These are phyloP conservation scores for Boletellus sp. DNA, from an alignment of 768 basidiomycete genomes.

Conservation along the genomic window DNA sequence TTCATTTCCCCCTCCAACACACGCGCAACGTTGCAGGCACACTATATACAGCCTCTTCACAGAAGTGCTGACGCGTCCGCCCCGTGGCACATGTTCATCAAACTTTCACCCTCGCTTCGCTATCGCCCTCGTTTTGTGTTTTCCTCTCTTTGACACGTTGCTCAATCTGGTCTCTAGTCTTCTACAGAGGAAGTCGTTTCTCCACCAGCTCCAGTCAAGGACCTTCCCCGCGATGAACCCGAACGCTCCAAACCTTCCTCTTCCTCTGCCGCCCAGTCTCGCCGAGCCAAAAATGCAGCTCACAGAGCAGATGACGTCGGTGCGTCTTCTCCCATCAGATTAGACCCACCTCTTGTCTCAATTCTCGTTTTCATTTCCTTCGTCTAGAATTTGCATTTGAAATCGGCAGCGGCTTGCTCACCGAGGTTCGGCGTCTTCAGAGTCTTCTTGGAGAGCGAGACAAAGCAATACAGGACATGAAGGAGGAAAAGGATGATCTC, in stretches of 20 bases:
- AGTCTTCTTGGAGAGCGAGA: constrained; percentile 88
- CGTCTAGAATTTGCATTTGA: constrained; percentile 92
- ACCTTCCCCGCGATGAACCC: constrained; percentile 60
- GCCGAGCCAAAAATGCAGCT: constrained; percentile 87
- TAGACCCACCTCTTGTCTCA: not conserved
- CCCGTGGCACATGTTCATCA: not conserved
- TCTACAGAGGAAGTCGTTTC: constrained; percentile 47
- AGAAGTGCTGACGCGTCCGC: not conserved
- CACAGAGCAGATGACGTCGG: constrained; percentile 88
- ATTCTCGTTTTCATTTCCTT: constrained; percentile 17
- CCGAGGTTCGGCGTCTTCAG: constrained; percentile 89
- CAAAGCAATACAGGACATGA: constrained; percentile 86
- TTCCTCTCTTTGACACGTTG: not conserved
- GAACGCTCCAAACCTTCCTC: constrained; percentile 56
- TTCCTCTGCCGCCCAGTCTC: constrained; percentile 78
- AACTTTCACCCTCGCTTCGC: not conserved
- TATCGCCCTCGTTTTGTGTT: not conserved
- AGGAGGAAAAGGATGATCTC: constrained; percentile 88
- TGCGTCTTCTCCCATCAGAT: constrained; percentile 38
- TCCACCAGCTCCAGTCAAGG: constrained; percentile 42
- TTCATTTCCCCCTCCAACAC: constrained; percentile 3
- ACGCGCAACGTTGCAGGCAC: not conserved
- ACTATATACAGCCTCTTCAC: too few relatives aligned
- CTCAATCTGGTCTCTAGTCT: constrained; percentile 32
- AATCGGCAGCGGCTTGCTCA: constrained; percentile 88